These are phyloP conservation scores for Nemania serpens DNA, from an alignment of 2,329 filamentous ascomycete genomes.

Conservation along the genomic window DNA sequence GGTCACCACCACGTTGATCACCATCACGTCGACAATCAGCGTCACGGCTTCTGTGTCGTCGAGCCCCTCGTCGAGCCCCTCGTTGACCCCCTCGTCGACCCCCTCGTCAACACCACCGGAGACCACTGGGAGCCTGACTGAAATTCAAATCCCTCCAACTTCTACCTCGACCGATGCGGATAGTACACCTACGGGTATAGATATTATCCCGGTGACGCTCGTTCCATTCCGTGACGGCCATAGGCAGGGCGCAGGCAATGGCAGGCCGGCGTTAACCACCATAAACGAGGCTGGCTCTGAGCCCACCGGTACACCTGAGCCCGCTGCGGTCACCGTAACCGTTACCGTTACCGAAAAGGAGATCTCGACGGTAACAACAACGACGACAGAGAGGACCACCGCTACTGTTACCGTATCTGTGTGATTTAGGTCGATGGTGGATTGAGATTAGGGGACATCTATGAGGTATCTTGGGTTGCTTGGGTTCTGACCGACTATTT, in stretches of 20 bases:
- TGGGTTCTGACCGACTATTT: constrained; percentile 10
- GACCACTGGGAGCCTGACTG: background rate
- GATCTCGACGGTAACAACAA: constrained; percentile 11
- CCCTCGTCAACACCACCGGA: constrained; percentile 1
- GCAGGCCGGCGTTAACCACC: background rate
- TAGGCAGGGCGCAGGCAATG: background rate
- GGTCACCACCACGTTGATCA: constrained; percentile 10
- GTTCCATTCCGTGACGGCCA: background rate
- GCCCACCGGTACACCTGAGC: background rate
- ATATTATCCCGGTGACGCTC: constrained; percentile 22
- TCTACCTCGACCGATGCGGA: constrained; percentile 4
- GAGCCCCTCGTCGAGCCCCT: background rate
- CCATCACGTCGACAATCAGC: constrained; percentile 11
- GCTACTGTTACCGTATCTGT: constrained; percentile 16
- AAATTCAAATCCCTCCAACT: background rate
- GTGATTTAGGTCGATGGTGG: background rate
- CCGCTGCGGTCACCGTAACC: constrained; percentile 20
- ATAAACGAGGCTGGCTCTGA: background rate
- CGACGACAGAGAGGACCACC: constrained; percentile 6
- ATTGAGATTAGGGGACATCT: background rate
- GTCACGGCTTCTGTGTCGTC: background rate
- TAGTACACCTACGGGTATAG: constrained; percentile 23
- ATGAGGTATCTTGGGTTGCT: background rate
- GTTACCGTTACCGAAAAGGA: constrained; percentile 24
- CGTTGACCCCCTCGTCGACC: too few species aligned